Percentiles rank a stretch among this genome's conserved stretches.
Evolutionary conservation across 768 basidiomycete species (phyloP).

Genomic region (Austroboletus eburneus): DNA sequence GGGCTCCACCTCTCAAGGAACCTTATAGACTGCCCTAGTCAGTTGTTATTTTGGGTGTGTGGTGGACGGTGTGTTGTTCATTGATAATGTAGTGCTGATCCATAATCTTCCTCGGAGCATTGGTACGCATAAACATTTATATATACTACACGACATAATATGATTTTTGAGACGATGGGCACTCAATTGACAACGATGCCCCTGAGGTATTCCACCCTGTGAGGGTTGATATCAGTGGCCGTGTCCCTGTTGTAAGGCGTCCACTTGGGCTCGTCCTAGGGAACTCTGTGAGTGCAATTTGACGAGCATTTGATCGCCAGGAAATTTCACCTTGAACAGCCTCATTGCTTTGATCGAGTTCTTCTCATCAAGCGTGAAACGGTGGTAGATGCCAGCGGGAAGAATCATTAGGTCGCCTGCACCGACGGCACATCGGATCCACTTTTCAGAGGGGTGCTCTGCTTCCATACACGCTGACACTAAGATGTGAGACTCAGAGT

Average conservation of each 20-base stretch:
- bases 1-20: not conserved
- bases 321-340: slow-evolving; percentile 69
- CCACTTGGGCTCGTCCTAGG: slow-evolving; percentile 91
- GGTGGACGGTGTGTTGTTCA: too few relatives aligned
- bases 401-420: slow-evolving; percentile 84
- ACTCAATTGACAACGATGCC: slow-evolving; percentile 38
- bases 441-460: slow-evolving; percentile 65
- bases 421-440: slow-evolving; percentile 76
- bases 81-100: not conserved
- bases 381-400: slow-evolving; percentile 91
- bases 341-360: slow-evolving; percentile 75
- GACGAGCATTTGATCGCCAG: not conserved
- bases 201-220: slow-evolving; percentile 58
- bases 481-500: not conserved
- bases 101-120: not conserved
- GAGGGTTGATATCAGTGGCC: slow-evolving; percentile 61
- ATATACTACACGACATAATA: not conserved
- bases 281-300: not conserved
- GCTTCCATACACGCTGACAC: not conserved
- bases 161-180: too few relatives aligned
- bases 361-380: slow-evolving; percentile 81
- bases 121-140: not conserved
- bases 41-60: not conserved
- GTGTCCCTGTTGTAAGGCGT: slow-evolving; percentile 62
- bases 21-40: not conserved